phyloP scores from a whole-genome alignment of 495 filamentous ascomycete species.

The Penicillium canescens region DNA sequence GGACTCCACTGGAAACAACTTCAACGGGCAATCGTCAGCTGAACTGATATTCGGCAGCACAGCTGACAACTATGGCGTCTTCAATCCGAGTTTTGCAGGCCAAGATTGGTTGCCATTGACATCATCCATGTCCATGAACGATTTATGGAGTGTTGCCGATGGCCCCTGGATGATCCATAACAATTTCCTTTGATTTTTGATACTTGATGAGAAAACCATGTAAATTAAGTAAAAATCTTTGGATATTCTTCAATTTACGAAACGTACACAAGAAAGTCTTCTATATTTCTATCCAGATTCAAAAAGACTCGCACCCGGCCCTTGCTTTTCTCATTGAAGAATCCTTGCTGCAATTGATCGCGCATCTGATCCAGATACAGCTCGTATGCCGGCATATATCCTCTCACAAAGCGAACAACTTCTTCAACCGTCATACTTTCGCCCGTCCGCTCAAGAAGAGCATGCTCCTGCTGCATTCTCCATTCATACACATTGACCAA shows the following conservation, averaged over 20 bases:
- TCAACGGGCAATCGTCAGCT: slow-evolving; percentile 14
- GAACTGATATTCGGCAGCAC: slow-evolving; percentile 27
- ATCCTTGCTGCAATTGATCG: slow-evolving; percentile 7
- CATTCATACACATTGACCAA: slow-evolving; percentile 20
- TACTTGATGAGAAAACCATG: neutral
- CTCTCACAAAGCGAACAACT: slow-evolving; percentile 13
- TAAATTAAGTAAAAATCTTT: too few relatives aligned
- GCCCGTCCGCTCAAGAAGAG: slow-evolving; percentile 1
- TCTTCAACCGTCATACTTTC: slow-evolving; percentile 16
- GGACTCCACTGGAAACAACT: neutral
- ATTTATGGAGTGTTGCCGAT: slow-evolving; percentile 45
- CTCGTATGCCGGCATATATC: slow-evolving; percentile 22
- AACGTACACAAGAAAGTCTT: neutral
- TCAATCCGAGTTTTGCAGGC: slow-evolving; percentile 13
- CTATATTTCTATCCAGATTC: slow-evolving; percentile 9
- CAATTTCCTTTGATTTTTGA: slow-evolving; percentile 11
- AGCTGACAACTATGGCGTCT: slow-evolving; percentile 12
- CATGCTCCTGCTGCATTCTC: slow-evolving; percentile 18
- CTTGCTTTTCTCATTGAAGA: slow-evolving; percentile 1
- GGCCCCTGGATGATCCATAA: slow-evolving; percentile 44
- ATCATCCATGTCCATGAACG: slow-evolving; percentile 24
- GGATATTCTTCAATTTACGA: neutral
- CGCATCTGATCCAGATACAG: slow-evolving; percentile 15
- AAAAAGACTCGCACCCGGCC: slow-evolving; percentile 15
- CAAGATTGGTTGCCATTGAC: slow-evolving; percentile 22